phyloP scores from a whole-genome alignment of 495 filamentous ascomycete genomes.

The Astrocystis sublimbata region DNA sequence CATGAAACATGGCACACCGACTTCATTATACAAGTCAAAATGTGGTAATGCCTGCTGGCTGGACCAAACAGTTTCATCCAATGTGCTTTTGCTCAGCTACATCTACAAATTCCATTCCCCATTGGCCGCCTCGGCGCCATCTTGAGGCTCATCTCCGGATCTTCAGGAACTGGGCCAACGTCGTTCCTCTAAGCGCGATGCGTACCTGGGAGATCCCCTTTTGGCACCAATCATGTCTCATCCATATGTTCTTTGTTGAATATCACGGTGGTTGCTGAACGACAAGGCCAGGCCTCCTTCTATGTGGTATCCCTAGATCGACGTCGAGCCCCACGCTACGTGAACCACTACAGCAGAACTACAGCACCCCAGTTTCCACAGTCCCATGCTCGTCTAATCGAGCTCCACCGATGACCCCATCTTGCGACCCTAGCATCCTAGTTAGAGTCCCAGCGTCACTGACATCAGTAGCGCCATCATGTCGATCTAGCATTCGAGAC shows the following conservation, averaged over 20 bases:
- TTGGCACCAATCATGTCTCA: neutral
- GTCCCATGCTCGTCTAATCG: neutral
- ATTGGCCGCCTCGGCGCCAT: neutral
- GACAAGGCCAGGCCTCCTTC: neutral
- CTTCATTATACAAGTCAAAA: too few species aligned
- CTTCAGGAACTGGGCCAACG: neutral
- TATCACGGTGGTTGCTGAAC: too few species aligned
- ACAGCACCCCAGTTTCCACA: constrained; percentile 3
- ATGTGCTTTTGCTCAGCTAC: neutral
- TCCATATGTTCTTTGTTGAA: neutral
- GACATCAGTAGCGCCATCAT: neutral
- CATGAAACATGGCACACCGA: too few species aligned
- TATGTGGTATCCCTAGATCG: neutral
- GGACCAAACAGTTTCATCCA: neutral
- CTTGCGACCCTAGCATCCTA: neutral
- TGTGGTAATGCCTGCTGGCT: too few species aligned
- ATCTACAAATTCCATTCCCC: neutral
- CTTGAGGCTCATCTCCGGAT: neutral
- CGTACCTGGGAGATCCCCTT: neutral
- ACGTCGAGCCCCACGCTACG: neutral
- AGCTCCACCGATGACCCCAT: neutral
- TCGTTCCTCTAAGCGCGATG: neutral
- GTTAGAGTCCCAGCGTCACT: neutral
- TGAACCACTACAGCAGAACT: neutral
- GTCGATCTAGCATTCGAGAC: neutral